Base-by-base conservation (phyloP, 257 asterid genomes). In the Solanum neorickii region DNA sequence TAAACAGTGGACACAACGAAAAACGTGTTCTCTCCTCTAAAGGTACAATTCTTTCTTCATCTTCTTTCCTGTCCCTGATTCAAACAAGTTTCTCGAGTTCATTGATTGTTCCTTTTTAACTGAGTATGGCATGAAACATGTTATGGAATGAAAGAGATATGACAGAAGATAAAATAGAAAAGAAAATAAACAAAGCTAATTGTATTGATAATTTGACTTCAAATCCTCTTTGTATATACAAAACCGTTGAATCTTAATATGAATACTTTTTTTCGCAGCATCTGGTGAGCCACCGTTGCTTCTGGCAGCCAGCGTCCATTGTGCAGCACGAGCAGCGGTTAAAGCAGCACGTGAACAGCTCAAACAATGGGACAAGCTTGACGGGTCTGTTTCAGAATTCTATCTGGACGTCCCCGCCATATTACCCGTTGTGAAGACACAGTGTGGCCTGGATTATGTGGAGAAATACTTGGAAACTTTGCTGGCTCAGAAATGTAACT, bases 241-340 rank as follows among this genome's bases (percentile, higher is more conserved):
- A n/a, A 9, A 13, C 14, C 8, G 11, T 80, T 80, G 68, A 80
- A 47, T 74, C 44, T 31, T 80, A 80, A 80, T 9, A 18, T 47
- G 80, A 39, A 65, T 35, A 35, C 49, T 56, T 20, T 13, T 20
- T 13, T 86, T n/a, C 83, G 91, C 91, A 95, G 98, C 98, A 84
- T 94, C 94, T n/a, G 96, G 98, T 62, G 98, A 96, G 76, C 97
- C 98, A 5, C 98, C 96, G 1, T 83, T 96, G 87, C 92, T 94
- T 85, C 88, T 96, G 90, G 95, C 98, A 12, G 97, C 89, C 87
- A 92, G 98, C 1, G 94, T 94, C 87, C 94, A 94, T 86, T 96
- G 98, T 78, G 98, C 98, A 20, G 90, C 94, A 3, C 90, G 95
- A 86, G 96, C 96, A 29, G 98, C 98, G 46, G 89, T 96, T 83